Percentiles rank a stretch among this genome's conserved stretches.
phyloP scores from a whole-genome alignment of 768 basidiomycete genomes.

The Glaciozyma antarctica region DNA sequence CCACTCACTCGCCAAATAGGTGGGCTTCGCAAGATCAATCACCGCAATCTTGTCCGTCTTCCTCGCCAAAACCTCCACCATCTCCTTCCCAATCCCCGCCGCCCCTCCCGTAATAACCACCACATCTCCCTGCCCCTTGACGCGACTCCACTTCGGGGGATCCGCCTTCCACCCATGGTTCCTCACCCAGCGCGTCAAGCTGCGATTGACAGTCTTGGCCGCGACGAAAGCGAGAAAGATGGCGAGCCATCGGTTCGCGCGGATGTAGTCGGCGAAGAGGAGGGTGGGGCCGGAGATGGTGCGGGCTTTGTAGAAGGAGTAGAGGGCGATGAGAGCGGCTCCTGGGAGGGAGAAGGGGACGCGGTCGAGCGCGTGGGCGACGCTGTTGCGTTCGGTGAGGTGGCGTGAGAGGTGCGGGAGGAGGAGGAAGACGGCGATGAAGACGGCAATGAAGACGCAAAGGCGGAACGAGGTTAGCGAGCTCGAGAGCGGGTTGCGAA shows the following conservation, averaged over 20 bases:
- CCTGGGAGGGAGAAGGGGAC: constrained; percentile 9
- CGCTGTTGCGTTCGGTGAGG: constrained; percentile 2
- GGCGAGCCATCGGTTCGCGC: constrained; percentile 1
- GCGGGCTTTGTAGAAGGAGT: constrained; percentile 12
- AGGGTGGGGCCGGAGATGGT: constrained; percentile 2
- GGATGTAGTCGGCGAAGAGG: constrained; percentile 4
- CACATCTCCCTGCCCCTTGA: constrained; percentile 12
- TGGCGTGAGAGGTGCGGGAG: no score
- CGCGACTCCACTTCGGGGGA: constrained; percentile 12
- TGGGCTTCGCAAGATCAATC: constrained; percentile 19
- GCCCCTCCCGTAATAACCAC: constrained; percentile 24
- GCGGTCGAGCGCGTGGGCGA: constrained; percentile 22
- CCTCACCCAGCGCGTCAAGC: constrained; percentile 11
- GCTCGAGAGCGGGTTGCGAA: no score
- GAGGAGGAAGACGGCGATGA: no score
- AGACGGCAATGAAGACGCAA: no score
- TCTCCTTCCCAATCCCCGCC: constrained; percentile 25
- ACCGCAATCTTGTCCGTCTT: constrained; percentile 23
- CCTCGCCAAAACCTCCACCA: constrained; percentile 19
- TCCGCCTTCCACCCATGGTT: constrained; percentile 28
- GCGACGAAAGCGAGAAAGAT: constrained; percentile 20
- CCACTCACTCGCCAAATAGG: constrained; percentile 11
- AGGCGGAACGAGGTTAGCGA: no score
- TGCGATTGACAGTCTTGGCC: constrained; percentile 14
- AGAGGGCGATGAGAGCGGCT: constrained; percentile 1